These are phyloP conservation scores for Dispira parvispora DNA, from an alignment of 192 early-diverging fungal species.

Conservation along the genomic window DNA sequence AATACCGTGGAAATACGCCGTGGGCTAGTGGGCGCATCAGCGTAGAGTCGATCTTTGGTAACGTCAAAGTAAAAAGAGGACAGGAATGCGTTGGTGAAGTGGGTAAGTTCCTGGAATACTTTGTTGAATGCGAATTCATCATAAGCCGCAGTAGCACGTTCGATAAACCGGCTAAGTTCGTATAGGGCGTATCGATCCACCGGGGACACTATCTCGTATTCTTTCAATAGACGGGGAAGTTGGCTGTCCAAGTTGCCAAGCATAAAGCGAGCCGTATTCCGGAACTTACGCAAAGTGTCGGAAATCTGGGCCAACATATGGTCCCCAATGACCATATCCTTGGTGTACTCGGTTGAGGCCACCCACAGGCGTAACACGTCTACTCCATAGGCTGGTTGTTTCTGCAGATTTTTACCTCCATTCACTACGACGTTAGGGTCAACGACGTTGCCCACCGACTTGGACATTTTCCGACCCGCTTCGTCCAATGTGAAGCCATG, in stretches of 20 bases:
- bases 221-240: neutral
- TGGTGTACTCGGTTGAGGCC: constrained; percentile 55
- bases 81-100: constrained; percentile 43
- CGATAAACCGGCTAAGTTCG: constrained; percentile 44
- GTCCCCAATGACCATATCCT: constrained; percentile 52
- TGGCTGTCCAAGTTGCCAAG: constrained; percentile 54
- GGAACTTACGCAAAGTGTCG: constrained; percentile 56
- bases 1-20: constrained; percentile 45
- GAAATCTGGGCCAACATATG: constrained; percentile 40
- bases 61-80: constrained; percentile 71
- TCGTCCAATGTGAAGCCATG: constrained; percentile 76
- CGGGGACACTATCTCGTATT: neutral
- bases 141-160: constrained; percentile 33
- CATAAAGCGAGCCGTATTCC: constrained; percentile 60
- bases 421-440: constrained; percentile 42
- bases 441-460: constrained; percentile 63
- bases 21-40: constrained; percentile 20
- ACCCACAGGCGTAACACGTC: constrained; percentile 61
- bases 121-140: constrained; percentile 43
- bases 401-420: constrained; percentile 51
- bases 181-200: constrained; percentile 27
- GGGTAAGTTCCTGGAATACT: constrained; percentile 42
- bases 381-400: constrained; percentile 54
- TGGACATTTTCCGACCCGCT: constrained; percentile 66
- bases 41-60: constrained; percentile 63